A percentile compares a stretch with the other conserved stretches of the same genome.
Evolutionary conservation across 164 flowering plant genomes (phyloP).

Genomic region (Malania oleifera): DNA sequence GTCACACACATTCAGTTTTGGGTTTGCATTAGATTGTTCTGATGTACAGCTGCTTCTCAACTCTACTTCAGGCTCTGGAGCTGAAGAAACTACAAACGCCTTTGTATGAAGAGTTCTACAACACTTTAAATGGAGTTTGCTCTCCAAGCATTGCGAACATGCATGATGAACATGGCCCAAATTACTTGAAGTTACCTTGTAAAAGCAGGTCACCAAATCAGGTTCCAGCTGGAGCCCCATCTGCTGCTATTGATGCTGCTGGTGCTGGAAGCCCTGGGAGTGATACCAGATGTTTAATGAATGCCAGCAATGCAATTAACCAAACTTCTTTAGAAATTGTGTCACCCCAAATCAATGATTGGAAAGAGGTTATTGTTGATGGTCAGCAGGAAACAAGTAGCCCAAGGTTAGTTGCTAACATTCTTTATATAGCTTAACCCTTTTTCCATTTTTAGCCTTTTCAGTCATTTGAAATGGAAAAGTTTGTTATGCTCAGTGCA

Average conservation of each 20-base stretch:
- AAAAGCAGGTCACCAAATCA: conserved; percentile 43
- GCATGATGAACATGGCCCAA: conserved; percentile 24
- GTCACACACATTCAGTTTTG: too few relatives aligned
- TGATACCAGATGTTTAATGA: conserved; percentile 20
- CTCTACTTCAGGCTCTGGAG: conserved; percentile 35
- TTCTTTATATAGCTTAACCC: background rate
- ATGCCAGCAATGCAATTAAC: conserved; percentile 20
- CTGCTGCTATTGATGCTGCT: conserved; percentile 22
- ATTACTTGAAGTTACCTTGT: conserved; percentile 40
- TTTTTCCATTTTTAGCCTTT: background rate
- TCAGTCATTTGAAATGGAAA: background rate
- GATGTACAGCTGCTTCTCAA: background rate
- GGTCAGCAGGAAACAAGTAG: conserved; percentile 27
- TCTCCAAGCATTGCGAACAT: conserved; percentile 24
- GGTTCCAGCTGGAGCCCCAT: conserved; percentile 18
- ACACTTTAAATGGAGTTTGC: conserved; percentile 29
- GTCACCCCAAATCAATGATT: conserved; percentile 24
- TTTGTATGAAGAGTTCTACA: conserved; percentile 49
- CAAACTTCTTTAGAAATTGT: conserved; percentile 22
- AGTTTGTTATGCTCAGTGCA: conserved; percentile 12
- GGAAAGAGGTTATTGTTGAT: conserved; percentile 20
- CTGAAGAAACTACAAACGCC: conserved; percentile 51
- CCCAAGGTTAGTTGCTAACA: conserved; percentile 25
- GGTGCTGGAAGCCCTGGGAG: conserved; percentile 34
- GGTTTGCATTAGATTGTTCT: conserved; percentile 3